A percentile compares a stretch with the other conserved stretches of the same genome.
Evolutionary conservation across 2,329 filamentous ascomycete genomes (phyloP).

Genomic region (Claviceps pusilla): DNA sequence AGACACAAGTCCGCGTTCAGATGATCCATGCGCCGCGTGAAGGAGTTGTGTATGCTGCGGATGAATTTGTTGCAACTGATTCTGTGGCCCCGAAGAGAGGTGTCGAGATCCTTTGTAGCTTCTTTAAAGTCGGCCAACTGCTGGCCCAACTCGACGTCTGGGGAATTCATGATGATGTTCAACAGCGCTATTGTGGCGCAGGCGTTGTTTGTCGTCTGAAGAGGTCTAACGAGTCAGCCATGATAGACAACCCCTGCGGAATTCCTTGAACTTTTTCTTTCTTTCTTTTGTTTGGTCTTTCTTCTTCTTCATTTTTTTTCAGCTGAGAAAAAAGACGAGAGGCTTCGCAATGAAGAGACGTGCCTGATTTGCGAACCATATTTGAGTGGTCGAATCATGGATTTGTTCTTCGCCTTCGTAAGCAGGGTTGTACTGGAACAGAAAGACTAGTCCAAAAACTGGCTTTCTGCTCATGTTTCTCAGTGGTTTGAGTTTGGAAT

Average conservation of each 20-base stretch:
- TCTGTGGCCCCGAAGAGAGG: conserved; percentile 59
- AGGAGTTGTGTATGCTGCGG: conserved; percentile 74
- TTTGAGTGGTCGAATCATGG: conserved; percentile 26
- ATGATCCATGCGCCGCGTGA: conserved; percentile 64
- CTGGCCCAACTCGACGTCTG: conserved; percentile 51
- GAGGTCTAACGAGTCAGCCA: background rate
- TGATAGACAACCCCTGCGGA: background rate
- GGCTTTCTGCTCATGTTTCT: conserved; percentile 39
- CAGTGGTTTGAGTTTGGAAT: background rate
- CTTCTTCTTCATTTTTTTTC: background rate
- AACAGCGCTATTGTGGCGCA: conserved; percentile 87
- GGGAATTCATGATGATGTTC: conserved; percentile 82
- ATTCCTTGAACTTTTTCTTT: background rate
- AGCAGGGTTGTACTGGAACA: conserved; percentile 56
- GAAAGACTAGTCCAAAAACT: conserved; percentile 74
- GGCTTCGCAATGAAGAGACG: conserved; percentile 5
- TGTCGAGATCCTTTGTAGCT: conserved; percentile 51
- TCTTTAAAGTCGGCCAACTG: conserved; percentile 58
- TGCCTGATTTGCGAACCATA: conserved; percentile 95
- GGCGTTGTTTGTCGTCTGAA: conserved; percentile 61
- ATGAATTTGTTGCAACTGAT: conserved; percentile 64
- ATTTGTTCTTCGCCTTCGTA: conserved; percentile 37
- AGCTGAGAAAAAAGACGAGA: background rate
- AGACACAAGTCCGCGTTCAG: conserved; percentile 55
- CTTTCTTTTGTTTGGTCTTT: background rate